Conservation (phyloP, 1,284 basidiomycete genomes). For the Hortiboletus rubellus region DNA sequence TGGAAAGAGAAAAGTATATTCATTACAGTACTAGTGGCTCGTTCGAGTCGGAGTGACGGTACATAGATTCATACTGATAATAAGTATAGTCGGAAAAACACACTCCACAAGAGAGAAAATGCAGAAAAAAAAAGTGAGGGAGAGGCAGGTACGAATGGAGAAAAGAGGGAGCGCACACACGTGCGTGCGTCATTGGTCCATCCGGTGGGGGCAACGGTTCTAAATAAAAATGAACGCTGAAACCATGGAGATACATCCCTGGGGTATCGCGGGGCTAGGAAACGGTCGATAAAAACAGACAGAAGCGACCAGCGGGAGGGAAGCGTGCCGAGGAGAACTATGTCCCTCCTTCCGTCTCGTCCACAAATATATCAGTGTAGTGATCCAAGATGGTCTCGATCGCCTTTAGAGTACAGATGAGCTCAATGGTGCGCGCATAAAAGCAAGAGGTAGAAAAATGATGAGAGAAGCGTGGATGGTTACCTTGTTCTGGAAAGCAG, state of each 20-base stretch:
- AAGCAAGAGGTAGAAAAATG: not conserved
- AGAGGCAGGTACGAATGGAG: not conserved
- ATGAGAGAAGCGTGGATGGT: constrained; percentile 1
- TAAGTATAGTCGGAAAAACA: not conserved
- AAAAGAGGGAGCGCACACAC: not conserved
- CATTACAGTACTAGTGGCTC: constrained; percentile 13
- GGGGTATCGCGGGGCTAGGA: constrained; percentile 27
- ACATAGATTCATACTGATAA: constrained; percentile 20
- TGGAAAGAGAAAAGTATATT: not conserved
- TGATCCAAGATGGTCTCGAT: constrained; percentile 80
- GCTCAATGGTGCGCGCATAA: not conserved
- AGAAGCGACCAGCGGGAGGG: not conserved
- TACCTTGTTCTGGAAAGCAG: constrained; percentile 56
- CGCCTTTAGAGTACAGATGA: constrained; percentile 46
- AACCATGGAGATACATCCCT: constrained; percentile 12
- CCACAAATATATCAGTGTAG: constrained; percentile 81
- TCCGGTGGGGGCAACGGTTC: not conserved
- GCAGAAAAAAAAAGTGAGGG: not conserved
- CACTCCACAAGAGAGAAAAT: not conserved
- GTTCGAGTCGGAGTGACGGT: constrained; percentile 6
- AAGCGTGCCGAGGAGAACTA: constrained; percentile 11
- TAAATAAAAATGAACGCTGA: constrained; percentile 6
- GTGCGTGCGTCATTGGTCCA: constrained; percentile 1
- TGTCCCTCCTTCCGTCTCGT: constrained; percentile 49
- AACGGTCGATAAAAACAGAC: constrained; percentile 16